These are phyloP conservation scores for Tilletia horrida DNA, from an alignment of 1,284 basidiomycete species.

Conservation along the genomic window DNA sequence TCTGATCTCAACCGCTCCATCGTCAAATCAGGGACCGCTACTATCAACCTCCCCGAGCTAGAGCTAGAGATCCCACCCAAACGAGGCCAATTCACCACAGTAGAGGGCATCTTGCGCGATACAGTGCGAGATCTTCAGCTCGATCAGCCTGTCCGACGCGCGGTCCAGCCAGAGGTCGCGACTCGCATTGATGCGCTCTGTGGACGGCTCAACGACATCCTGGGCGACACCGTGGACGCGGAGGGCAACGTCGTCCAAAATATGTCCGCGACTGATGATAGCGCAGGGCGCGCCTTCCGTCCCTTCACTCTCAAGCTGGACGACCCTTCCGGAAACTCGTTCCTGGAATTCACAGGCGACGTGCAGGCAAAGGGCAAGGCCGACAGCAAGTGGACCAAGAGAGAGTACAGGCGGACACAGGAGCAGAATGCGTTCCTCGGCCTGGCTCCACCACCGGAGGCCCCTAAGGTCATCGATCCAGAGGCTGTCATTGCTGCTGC, in stretches of 20 bases:
- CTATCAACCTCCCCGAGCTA: conserved; percentile 79
- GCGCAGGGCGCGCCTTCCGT: conserved; percentile 60
- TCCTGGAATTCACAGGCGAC: conserved; percentile 57
- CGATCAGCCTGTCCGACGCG: conserved; percentile 80
- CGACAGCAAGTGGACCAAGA: conserved; percentile 88
- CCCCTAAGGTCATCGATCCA: conserved; percentile 19
- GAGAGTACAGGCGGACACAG: conserved; percentile 75
- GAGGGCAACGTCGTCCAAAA: conserved; percentile 7
- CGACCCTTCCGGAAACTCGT: conserved; percentile 92
- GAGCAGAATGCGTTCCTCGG: conserved; percentile 83
- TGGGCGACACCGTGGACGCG: conserved; percentile 63
- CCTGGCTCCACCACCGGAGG: conserved; percentile 57
- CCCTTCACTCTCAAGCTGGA: conserved; percentile 82
- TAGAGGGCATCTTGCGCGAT: conserved; percentile 87
- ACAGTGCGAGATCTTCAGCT: conserved; percentile 75
- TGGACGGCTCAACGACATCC: conserved; percentile 66
- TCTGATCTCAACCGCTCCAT: conserved; percentile 87
- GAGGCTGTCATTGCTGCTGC: conserved; percentile 22
- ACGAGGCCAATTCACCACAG: conserved; percentile 87
- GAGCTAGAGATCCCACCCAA: conserved; percentile 81
- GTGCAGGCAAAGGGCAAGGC: conserved; percentile 60
- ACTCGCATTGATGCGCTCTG: conserved; percentile 76
- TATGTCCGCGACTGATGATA: neutral
- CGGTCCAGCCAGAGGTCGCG: conserved; percentile 74
- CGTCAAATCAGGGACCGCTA: conserved; percentile 81